Evolutionary conservation across 106 monocot species (phyloP).

Genomic region (Acanthochlamys bracteata): DNA sequence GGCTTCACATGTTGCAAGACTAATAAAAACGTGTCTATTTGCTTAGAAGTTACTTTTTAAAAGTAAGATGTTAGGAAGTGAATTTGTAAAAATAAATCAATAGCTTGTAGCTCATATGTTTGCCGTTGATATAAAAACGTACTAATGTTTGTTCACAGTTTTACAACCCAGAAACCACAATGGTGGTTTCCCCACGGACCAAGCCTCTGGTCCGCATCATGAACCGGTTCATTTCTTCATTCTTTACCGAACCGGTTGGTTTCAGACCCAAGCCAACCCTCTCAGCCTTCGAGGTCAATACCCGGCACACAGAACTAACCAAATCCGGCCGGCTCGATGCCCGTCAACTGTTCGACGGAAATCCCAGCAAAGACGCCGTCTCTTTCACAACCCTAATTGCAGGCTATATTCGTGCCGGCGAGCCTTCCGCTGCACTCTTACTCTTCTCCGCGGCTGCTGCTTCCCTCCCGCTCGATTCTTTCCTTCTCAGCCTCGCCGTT

Average conservation of each 20-base stretch:
- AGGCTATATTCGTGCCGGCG: conserved; percentile 33
- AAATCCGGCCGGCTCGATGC: conserved; percentile 26
- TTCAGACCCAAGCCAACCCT: neutral
- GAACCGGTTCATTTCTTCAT: too few relatives aligned
- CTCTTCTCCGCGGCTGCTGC: conserved; percentile 24
- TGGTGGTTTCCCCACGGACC: too few relatives aligned
- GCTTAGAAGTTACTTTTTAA: too few relatives aligned
- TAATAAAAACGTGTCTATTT: too few relatives aligned
- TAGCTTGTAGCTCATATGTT: too few relatives aligned
- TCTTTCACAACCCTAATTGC: conserved; percentile 65
- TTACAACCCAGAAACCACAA: too few relatives aligned
- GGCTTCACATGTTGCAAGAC: too few relatives aligned
- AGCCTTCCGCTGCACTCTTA: conserved; percentile 34
- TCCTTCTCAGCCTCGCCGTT: conserved; percentile 56
- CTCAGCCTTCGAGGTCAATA: conserved; percentile 27
- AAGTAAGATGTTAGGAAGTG: too few relatives aligned
- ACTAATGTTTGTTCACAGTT: too few relatives aligned
- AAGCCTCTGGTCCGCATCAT: too few relatives aligned
- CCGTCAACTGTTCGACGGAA: conserved; percentile 40
- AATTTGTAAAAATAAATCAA: too few relatives aligned
- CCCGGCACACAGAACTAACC: conserved; percentile 22
- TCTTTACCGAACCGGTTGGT: neutral
- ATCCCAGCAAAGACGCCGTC: conserved; percentile 35
- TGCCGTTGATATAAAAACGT: too few relatives aligned
- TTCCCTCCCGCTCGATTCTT: conserved; percentile 49